Base-by-base conservation (phyloP, 1,139 yeast species). In the Keqinozyma sinolaborantium region DNA sequence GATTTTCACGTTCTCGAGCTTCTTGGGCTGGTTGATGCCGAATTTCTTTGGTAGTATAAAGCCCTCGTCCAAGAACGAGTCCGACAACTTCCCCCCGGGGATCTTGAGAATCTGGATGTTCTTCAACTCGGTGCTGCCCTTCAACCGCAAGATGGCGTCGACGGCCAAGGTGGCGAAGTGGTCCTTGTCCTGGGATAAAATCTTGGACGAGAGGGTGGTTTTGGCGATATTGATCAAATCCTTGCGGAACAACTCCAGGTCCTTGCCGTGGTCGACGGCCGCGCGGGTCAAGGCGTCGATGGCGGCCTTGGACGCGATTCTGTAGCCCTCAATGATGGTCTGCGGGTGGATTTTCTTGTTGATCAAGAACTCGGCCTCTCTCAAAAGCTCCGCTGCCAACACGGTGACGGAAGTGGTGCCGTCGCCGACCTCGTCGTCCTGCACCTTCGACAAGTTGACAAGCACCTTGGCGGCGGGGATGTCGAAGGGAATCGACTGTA, bases 391-490 rank as follows among this genome's bases (percentile, higher is more conserved):
- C 10, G 97, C 92, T 32, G 94, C 78, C 36, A 92, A 68, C 10
- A 92, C 97, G 1, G 97, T 88, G 21, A 92, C 99, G n/a, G 96
- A 86, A 1, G 99, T 92, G 28, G 99, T 92, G 44, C 99, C 99
- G 59, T 92, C 99, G 34, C 99, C 98, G 50, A 92, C 95, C 58
- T 92, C 97, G 56, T 92, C 97, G 54, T 92, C 99, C 68, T 92
- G 99, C 24, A 92, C 97, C 60, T 92, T 92, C 33, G 97, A 83
- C 40, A 92, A 84, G 57, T 92, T 92, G 23, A 94, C 98, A 48
- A 92, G 71, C 7, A 94, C 98, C 56, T 92, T 92, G 23, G 98
- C 99, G 3, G 98, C 98, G 10, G 98, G 98, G 50, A 94, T 92
- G 53, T 90, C 97, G 49, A 92, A 78, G 7, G 98, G 97, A 49